These are phyloP conservation scores for Torulaspora pretoriensis DNA, from an alignment of 1,139 yeast genomes.

Conservation along the genomic window DNA sequence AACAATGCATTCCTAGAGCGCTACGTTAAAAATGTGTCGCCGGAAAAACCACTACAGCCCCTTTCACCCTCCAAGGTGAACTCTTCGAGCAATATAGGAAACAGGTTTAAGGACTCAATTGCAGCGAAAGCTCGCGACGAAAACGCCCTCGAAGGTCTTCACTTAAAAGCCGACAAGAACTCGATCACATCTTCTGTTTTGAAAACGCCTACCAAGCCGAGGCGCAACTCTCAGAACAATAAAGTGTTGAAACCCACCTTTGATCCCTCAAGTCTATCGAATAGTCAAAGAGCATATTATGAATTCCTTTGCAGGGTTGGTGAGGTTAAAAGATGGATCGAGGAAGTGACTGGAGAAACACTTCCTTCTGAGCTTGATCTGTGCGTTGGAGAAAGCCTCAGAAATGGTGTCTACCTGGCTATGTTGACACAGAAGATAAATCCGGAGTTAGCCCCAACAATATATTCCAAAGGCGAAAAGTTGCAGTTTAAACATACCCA, in stretches of 20 bases:
- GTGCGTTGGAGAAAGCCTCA: conserved; percentile 53
- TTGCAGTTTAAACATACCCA: conserved; percentile 89
- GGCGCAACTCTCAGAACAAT: neutral
- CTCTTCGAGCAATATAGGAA: conserved; percentile 14
- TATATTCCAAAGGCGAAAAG: conserved; percentile 50
- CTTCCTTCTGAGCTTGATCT: conserved; percentile 53
- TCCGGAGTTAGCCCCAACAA: conserved; percentile 56
- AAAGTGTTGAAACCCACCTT: conserved; percentile 1
- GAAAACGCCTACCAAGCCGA: neutral
- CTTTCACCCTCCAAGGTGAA: conserved; percentile 26
- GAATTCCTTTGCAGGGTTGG: conserved; percentile 86
- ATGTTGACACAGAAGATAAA: conserved; percentile 68
- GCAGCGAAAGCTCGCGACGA: conserved; percentile 2
- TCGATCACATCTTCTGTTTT: neutral
- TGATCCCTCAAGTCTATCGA: conserved; percentile 17
- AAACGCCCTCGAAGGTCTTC: conserved; percentile 1
- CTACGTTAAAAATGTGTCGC: conserved; percentile 27
- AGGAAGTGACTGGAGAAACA: conserved; percentile 48
- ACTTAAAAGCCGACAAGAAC: neutral
- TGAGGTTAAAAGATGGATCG: conserved; percentile 80
- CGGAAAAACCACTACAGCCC: conserved; percentile 18
- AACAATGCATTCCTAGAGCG: conserved; percentile 27
- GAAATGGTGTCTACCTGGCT: conserved; percentile 85
- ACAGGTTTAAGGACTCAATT: neutral
- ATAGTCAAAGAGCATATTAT: conserved; percentile 46